Percentiles rank a stretch among this genome's conserved stretches.
These are phyloP conservation scores for Pelargonium citronellum DNA, from an alignment of 441 rosid genomes.

Conservation along the genomic window DNA sequence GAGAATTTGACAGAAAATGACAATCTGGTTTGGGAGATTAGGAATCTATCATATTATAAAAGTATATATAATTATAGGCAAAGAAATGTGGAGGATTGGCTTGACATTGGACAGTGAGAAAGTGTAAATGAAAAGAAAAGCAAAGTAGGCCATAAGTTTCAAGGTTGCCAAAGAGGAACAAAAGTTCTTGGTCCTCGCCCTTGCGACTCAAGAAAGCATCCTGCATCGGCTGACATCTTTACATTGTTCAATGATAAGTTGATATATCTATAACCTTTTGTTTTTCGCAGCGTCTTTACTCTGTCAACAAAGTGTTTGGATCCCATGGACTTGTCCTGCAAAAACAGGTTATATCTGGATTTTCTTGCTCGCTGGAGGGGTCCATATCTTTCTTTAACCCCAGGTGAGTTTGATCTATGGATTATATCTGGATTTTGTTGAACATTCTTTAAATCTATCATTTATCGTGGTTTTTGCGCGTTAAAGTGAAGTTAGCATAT, in stretches of 20 bases:
- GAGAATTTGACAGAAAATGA: neutral
- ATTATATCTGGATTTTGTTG: neutral
- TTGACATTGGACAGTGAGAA: constrained; percentile 14
- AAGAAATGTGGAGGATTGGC: neutral
- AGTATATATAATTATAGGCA: neutral
- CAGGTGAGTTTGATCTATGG: neutral
- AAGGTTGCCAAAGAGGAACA: constrained; percentile 6
- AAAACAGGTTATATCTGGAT: neutral
- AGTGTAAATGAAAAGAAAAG: constrained; percentile 26
- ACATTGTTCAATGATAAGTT: neutral
- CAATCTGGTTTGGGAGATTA: constrained; percentile 7
- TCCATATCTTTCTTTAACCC: neutral
- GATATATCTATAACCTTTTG: neutral
- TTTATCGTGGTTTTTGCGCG: too few relatives aligned
- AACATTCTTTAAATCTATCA: neutral
- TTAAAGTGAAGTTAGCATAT: neutral
- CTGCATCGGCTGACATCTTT: constrained; percentile 13
- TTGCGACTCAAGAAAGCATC: constrained; percentile 21
- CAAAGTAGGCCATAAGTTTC: constrained; percentile 14
- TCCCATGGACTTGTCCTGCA: neutral
- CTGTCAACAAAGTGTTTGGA: constrained; percentile 12
- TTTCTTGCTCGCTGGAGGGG: neutral
- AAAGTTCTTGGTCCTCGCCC: constrained; percentile 23
- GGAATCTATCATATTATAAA: neutral
- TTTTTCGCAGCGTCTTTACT: constrained; percentile 20